phyloP scores from a whole-genome alignment of 495 filamentous ascomycete species.

The Sphaerosporella brunnea region DNA sequence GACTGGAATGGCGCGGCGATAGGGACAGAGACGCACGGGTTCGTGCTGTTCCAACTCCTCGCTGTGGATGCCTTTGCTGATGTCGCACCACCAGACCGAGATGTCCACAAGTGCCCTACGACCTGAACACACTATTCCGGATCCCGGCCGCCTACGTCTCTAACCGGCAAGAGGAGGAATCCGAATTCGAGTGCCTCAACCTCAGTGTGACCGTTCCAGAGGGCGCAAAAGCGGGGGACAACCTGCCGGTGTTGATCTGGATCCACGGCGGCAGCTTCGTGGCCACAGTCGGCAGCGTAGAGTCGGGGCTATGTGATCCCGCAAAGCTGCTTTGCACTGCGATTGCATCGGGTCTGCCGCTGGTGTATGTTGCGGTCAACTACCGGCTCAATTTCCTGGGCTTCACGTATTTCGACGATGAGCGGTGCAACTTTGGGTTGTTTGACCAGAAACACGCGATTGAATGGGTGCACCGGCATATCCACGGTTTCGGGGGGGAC shows the following conservation, averaged over 20 bases:
- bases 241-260: conserved; percentile 40
- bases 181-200: conserved; percentile 5
- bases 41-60: neutral
- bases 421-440: conserved; percentile 40
- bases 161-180: neutral
- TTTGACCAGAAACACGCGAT: conserved; percentile 52
- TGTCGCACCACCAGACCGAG: neutral
- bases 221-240: conserved; percentile 8
- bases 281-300: neutral
- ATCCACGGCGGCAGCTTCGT: conserved; percentile 41
- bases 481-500: conserved; percentile 50
- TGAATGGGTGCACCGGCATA: conserved; percentile 52
- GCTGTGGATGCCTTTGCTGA: neutral
- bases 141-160: neutral
- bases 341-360: conserved; percentile 2
- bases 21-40: neutral
- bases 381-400: conserved; percentile 49
- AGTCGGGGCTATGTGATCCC: conserved; percentile 1
- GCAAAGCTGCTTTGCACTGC: neutral
- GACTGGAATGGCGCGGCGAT: conserved; percentile 5
- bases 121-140: conserved; percentile 1
- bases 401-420: conserved; percentile 26
- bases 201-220: neutral
- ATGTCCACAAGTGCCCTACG: conserved; percentile 1
- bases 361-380: conserved; percentile 43